Conservation (phyloP, 208 protist species). For the Crithidia acanthocephali region DNA sequence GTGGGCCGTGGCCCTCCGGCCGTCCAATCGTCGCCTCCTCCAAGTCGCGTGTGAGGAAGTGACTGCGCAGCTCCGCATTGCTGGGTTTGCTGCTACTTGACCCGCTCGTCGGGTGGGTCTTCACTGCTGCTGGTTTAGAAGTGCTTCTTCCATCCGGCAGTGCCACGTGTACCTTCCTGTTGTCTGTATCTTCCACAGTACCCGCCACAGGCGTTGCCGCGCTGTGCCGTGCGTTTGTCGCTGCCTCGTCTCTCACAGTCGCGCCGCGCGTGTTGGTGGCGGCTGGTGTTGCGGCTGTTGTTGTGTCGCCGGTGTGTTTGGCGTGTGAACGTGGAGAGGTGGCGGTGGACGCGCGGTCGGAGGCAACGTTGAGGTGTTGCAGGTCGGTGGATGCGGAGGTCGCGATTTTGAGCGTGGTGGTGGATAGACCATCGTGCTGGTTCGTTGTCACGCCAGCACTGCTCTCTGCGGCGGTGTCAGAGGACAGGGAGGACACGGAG, state of each 20-base stretch:
- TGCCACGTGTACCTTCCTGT: too few species aligned
- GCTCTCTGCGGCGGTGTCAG: background rate
- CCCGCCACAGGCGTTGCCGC: too few species aligned
- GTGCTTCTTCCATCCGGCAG: too few species aligned
- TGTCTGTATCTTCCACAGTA: background rate
- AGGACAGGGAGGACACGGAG: background rate
- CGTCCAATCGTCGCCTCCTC: constrained; percentile 37
- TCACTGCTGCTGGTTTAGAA: background rate
- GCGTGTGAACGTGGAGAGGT: background rate
- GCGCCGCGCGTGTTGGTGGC: too few species aligned
- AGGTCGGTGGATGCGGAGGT: too few species aligned
- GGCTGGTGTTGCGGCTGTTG: background rate
- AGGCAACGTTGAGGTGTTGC: background rate
- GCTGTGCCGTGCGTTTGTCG: background rate
- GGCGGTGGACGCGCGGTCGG: background rate
- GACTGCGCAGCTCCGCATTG: constrained; percentile 11
- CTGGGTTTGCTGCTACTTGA: background rate
- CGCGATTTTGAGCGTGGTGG: background rate
- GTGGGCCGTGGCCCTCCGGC: constrained; percentile 37
- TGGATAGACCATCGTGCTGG: background rate
- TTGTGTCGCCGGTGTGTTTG: background rate
- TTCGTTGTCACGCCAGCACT: background rate
- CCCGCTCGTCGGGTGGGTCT: background rate
- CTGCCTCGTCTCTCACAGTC: background rate
- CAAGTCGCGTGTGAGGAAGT: constrained; percentile 11